phyloP scores from a whole-genome alignment of 2,329 filamentous ascomycete genomes.

The Purpureocillium takamizusanense region DNA sequence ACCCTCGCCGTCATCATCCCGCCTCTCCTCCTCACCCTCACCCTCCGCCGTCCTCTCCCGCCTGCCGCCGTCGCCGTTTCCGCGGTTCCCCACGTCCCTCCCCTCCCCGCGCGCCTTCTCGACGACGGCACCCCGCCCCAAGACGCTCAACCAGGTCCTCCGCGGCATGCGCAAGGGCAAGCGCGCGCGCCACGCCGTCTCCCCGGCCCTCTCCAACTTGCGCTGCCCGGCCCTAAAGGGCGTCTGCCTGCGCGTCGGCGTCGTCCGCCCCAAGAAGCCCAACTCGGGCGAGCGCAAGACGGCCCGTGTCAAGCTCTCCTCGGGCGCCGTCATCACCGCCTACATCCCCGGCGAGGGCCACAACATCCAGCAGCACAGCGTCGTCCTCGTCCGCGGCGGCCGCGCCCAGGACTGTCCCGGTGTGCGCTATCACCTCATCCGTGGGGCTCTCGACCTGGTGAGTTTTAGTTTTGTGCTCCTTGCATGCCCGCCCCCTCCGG shows the following conservation, averaged over 20 bases:
- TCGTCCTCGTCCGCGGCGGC: constrained; percentile 90
- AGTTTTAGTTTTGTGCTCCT: constrained; percentile 24
- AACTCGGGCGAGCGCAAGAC: constrained; percentile 97
- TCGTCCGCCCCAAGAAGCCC: constrained; percentile 94
- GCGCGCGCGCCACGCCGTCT: constrained; percentile 75
- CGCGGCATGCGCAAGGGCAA: constrained; percentile 71
- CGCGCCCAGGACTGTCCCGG: constrained; percentile 95
- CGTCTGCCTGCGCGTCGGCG: constrained; percentile 89
- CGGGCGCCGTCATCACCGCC: constrained; percentile 76
- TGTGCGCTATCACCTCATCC: constrained; percentile 90
- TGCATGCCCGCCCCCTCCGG: neutral
- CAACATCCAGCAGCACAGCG: constrained; percentile 97
- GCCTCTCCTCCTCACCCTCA: constrained; percentile 15
- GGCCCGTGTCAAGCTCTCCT: constrained; percentile 81
- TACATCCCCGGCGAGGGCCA: constrained; percentile 98
- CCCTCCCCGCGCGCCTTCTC: constrained; percentile 38
- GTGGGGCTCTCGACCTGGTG: constrained; percentile 89
- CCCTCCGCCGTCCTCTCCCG: too few relatives aligned
- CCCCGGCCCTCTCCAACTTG: constrained; percentile 66
- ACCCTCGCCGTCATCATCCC: constrained; percentile 15
- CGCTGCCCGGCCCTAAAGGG: constrained; percentile 81
- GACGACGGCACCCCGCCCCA: constrained; percentile 44
- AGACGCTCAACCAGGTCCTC: constrained; percentile 67
- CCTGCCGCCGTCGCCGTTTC: constrained; percentile 7
- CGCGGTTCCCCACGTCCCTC: constrained; percentile 1